These are phyloP conservation scores for Nymphaea thermarum DNA, from an alignment of 164 flowering plant genomes.

Conservation along the genomic window DNA sequence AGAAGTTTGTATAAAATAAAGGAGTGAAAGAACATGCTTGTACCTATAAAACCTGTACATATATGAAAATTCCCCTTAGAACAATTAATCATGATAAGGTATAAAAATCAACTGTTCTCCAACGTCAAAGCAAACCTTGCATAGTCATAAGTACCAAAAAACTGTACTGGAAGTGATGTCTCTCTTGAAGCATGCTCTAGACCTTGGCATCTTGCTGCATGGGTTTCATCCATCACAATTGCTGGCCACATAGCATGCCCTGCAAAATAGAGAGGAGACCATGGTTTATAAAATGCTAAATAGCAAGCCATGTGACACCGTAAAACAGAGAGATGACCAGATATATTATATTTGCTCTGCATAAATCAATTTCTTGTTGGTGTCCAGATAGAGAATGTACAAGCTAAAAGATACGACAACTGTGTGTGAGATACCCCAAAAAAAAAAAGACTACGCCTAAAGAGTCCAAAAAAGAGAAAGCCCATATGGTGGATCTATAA, in stretches of 20 bases:
- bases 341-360: background rate
- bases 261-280: conserved; percentile 12
- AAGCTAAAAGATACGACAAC: background rate
- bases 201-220: conserved; percentile 32
- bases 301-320: background rate
- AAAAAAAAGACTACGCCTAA: background rate
- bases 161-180: conserved; percentile 74
- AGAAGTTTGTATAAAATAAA: too few species aligned
- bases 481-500: too few species aligned
- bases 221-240: conserved; percentile 59
- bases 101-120: too few species aligned
- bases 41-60: too few species aligned
- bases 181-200: conserved; percentile 23
- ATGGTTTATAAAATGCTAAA: background rate
- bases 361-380: background rate
- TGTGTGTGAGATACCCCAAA: too few species aligned
- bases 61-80: too few species aligned
- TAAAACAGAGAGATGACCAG: background rate
- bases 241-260: conserved; percentile 99
- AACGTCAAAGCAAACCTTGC: conserved; percentile 45
- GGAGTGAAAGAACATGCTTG: too few species aligned
- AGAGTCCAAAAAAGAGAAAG: too few species aligned
- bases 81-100: too few species aligned
- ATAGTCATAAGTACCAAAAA: conserved; percentile 97
- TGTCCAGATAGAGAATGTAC: background rate